These are phyloP conservation scores for Eucalyptus tenuipes DNA, from an alignment of 345 rosid genomes.

Conservation along the genomic window DNA sequence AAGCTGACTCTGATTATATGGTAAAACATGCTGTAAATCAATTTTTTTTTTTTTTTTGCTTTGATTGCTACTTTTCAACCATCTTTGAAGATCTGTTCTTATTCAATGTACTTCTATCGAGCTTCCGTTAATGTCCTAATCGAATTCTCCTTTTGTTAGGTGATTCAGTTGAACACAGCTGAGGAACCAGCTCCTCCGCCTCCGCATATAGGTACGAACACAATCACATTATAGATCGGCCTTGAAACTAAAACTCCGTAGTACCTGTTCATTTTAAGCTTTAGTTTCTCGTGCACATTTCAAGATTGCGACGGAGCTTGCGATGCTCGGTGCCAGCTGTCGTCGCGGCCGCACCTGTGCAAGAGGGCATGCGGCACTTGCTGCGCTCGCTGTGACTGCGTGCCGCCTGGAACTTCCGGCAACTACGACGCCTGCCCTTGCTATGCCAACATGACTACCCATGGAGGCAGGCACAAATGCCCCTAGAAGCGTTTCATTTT, in stretches of 20 bases:
- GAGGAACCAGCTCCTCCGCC: not conserved
- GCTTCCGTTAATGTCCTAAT: not conserved
- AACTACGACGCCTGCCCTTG: conserved; percentile 53
- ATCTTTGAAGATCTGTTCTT: not conserved
- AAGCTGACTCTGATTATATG: not conserved
- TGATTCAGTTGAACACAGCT: not conserved
- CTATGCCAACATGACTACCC: conserved; percentile 22
- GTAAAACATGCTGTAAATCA: not conserved
- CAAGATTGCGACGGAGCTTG: not conserved
- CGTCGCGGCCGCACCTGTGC: conserved; percentile 50
- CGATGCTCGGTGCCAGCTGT: not conserved
- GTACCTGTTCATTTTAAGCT: not conserved
- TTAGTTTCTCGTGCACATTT: not conserved
- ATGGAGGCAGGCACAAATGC: not conserved
- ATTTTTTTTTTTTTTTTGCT: accelerated
- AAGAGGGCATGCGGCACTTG: conserved; percentile 74
- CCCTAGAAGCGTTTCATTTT: not conserved
- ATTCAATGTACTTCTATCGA: not conserved
- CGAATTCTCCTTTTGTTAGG: not conserved
- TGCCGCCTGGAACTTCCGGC: conserved; percentile 67
- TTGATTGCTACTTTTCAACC: not conserved
- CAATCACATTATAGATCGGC: not conserved
- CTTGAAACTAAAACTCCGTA: not conserved
- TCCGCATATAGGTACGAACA: not conserved
- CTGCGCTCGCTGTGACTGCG: conserved; percentile 53